These are phyloP conservation scores for Zymoseptoria brevis DNA, from an alignment of 2,329 filamentous ascomycete genomes.

Conservation along the genomic window DNA sequence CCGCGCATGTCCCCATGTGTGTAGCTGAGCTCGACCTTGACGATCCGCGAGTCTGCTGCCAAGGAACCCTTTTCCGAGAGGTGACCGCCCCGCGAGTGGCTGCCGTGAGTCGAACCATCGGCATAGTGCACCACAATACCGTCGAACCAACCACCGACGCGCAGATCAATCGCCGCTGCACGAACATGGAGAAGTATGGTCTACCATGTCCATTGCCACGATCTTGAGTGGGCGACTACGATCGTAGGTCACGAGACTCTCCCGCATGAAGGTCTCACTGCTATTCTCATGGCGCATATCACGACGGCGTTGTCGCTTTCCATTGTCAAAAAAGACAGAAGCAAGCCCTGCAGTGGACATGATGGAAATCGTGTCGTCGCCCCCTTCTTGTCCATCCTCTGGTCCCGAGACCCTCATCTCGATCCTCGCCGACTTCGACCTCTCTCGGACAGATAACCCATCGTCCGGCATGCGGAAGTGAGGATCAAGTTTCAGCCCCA, in stretches of 20 bases:
- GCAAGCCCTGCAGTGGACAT: constrained; percentile 3
- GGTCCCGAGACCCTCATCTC: not conserved
- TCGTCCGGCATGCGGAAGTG: constrained; percentile 28
- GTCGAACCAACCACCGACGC: constrained; percentile 39
- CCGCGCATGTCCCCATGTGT: constrained; percentile 19
- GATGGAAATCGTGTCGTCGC: not conserved
- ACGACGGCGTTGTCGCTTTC: not conserved
- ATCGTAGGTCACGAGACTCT: not conserved
- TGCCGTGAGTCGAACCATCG: constrained; percentile 38
- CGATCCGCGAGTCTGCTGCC: constrained; percentile 24
- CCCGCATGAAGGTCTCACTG: not conserved
- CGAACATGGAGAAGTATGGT: constrained; percentile 19
- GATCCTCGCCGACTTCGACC: not conserved
- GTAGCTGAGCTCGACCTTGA: constrained; percentile 26
- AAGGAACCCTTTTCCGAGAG: constrained; percentile 26
- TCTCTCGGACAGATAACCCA: not conserved
- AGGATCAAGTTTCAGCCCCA: constrained; percentile 20
- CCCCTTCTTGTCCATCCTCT: not conserved
- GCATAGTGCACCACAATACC: constrained; percentile 40
- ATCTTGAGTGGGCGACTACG: constrained; percentile 3
- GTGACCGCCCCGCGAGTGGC: constrained; percentile 33
- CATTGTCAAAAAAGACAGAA: not conserved
- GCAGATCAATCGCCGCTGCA: constrained; percentile 39
- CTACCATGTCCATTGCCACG: constrained; percentile 33
- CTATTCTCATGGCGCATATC: not conserved